Percentiles rank a stretch among this genome's conserved stretches.
phyloP scores from a whole-genome alignment of 2,329 filamentous ascomycete genomes.

The Colletotrichum godetiae region DNA sequence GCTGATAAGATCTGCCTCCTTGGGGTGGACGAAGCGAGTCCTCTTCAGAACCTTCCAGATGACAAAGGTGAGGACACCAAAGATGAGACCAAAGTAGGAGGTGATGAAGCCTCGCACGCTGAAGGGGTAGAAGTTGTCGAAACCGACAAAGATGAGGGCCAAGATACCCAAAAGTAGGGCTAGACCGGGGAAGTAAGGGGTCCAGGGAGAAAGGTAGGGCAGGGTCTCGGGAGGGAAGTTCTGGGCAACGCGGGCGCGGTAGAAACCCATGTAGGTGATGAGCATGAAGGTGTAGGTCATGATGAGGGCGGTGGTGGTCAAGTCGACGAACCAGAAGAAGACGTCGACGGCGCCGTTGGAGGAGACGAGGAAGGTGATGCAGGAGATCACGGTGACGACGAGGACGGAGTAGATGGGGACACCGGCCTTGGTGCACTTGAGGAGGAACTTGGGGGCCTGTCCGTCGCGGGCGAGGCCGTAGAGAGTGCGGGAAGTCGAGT shows the following conservation, averaged over 20 bases:
- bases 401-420: slow-evolving; percentile 54
- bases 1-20: slow-evolving; percentile 70
- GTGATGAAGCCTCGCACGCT: slow-evolving; percentile 61
- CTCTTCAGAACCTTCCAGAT: slow-evolving; percentile 75
- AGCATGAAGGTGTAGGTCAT: slow-evolving; percentile 67
- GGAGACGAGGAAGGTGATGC: slow-evolving; percentile 52
- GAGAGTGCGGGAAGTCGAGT: slow-evolving; percentile 61
- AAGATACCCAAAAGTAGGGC: slow-evolving; percentile 57
- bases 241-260: slow-evolving; percentile 65
- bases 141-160: slow-evolving; percentile 67
- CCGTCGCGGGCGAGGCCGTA: slow-evolving; percentile 63
- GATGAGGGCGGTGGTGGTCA: slow-evolving; percentile 68
- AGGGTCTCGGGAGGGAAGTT: slow-evolving; percentile 58
- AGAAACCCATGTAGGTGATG: slow-evolving; percentile 58
- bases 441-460: slow-evolving; percentile 56
- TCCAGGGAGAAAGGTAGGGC: slow-evolving; percentile 61
- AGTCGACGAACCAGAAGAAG: slow-evolving; percentile 57
- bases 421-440: slow-evolving; percentile 53
- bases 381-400: slow-evolving; percentile 45
- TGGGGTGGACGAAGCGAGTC: slow-evolving; percentile 65
- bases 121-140: slow-evolving; percentile 65
- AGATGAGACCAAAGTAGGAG: slow-evolving; percentile 64
- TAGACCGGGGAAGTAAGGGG: slow-evolving; percentile 64
- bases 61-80: slow-evolving; percentile 67
- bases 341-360: slow-evolving; percentile 50